Percentiles rank a stretch among this genome's conserved stretches.
Conservation (phyloP, 1,284 basidiomycete genomes). For the Amylostereum areolatum region DNA sequence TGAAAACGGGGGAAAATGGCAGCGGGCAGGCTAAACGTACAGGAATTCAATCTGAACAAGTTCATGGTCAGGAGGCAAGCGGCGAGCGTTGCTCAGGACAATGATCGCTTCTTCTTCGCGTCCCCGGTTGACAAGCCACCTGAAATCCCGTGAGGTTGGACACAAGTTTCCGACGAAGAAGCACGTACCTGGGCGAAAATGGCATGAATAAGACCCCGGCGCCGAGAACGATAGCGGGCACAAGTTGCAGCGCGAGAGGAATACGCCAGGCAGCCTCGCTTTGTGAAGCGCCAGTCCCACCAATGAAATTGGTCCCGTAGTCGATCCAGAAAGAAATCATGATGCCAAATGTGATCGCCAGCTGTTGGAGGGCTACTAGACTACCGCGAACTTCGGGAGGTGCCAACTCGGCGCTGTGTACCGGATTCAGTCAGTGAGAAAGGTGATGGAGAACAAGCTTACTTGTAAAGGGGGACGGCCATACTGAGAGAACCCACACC, state of each 20-base stretch:
- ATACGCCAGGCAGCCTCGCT: slow-evolving; percentile 72
- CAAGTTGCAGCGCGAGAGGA: slow-evolving; percentile 70
- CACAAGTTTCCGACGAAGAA: background rate
- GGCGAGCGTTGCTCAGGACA: slow-evolving; percentile 59
- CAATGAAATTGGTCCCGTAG: slow-evolving; percentile 71
- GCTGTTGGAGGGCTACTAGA: slow-evolving; percentile 76
- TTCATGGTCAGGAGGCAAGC: slow-evolving; percentile 50
- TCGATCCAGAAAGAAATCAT: slow-evolving; percentile 78
- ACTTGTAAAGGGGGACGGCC: slow-evolving; percentile 75
- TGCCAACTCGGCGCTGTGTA: slow-evolving; percentile 52
- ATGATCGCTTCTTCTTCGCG: slow-evolving; percentile 68
- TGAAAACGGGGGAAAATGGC: background rate
- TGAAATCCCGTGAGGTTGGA: slow-evolving; percentile 18
- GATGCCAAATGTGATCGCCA: slow-evolving; percentile 73
- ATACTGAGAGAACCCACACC: slow-evolving; percentile 74
- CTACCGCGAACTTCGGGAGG: slow-evolving; percentile 81
- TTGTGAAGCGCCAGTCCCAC: slow-evolving; percentile 50
- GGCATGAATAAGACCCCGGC: slow-evolving; percentile 65
- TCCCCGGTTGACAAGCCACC: slow-evolving; percentile 69
- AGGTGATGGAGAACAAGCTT: slow-evolving; percentile 16
- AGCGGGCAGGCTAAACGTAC: slow-evolving; percentile 26
- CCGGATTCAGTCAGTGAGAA: background rate
- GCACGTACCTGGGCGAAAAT: slow-evolving; percentile 52
- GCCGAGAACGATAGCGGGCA: slow-evolving; percentile 66
- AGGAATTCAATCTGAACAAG: slow-evolving; percentile 76